These are phyloP conservation scores for Eucalyptus tenuipes DNA, from an alignment of 345 rosid species.

Conservation along the genomic window DNA sequence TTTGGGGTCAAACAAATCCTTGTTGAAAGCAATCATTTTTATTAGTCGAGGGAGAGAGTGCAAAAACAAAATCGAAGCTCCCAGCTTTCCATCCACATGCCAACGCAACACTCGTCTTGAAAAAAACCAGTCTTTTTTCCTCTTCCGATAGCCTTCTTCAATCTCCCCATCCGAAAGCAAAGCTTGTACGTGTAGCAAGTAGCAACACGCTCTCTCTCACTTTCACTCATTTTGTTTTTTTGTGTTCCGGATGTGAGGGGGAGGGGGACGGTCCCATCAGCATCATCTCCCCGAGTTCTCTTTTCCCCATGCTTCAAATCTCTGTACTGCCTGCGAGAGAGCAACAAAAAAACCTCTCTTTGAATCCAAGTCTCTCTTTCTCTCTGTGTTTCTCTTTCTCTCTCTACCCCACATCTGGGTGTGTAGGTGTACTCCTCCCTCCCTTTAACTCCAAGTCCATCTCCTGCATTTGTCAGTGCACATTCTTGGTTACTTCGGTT, in stretches of 20 bases:
- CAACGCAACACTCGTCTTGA: background rate
- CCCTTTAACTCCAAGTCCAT: background rate
- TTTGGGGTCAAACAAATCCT: background rate
- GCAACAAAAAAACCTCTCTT: conserved; percentile 45
- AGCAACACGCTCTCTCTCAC: background rate
- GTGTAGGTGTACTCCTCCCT: background rate
- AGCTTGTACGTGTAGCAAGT: background rate
- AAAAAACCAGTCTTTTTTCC: background rate
- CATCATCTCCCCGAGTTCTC: background rate
- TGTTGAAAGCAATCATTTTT: background rate
- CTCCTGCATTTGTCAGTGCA: background rate
- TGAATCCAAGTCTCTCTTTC: conserved; percentile 47
- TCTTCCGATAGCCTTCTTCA: background rate
- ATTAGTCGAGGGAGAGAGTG: background rate
- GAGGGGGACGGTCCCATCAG: background rate
- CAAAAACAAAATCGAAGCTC: background rate
- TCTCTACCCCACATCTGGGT: background rate
- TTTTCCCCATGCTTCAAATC: background rate
- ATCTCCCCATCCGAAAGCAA: background rate
- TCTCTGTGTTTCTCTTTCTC: background rate
- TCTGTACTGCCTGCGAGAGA: background rate
- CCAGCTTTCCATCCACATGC: background rate
- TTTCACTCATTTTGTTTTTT: background rate
- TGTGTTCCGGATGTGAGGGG: background rate
- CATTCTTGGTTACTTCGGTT: conserved; percentile 8